Percentiles rank a stretch among this genome's conserved stretches.
Evolutionary conservation across 495 filamentous ascomycete species (phyloP).

Genomic region (Immersiella caudata): DNA sequence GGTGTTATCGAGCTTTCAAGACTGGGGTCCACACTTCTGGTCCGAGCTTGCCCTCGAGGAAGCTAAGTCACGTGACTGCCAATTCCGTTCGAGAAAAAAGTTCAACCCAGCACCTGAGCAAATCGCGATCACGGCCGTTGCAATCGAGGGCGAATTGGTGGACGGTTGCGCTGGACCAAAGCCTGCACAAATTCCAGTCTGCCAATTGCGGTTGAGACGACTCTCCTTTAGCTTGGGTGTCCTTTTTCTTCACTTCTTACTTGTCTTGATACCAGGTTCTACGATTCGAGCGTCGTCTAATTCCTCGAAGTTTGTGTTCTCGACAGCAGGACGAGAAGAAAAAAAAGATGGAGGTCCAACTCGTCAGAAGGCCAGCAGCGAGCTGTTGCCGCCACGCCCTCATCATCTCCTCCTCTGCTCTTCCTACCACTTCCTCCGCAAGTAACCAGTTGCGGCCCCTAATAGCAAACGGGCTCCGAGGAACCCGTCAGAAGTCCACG

Average conservation of each 20-base stretch:
- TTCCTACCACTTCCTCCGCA: neutral
- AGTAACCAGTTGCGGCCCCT: conserved; percentile 37
- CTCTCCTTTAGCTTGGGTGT: neutral
- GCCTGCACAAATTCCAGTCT: neutral
- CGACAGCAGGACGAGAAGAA: neutral
- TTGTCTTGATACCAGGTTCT: neutral
- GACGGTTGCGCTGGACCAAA: conserved; percentile 21
- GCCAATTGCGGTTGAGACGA: conserved; percentile 4
- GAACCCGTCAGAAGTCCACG: conserved; percentile 66
- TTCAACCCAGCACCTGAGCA: conserved; percentile 10
- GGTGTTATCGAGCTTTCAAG: neutral
- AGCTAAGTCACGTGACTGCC: conserved; percentile 15
- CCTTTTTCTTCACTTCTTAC: neutral
- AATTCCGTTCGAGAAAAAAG: conserved; percentile 16
- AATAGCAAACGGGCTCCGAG: conserved; percentile 44
- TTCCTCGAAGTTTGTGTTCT: neutral
- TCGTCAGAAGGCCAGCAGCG: conserved; percentile 21
- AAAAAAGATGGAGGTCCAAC: conserved; percentile 25
- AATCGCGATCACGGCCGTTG: conserved; percentile 13
- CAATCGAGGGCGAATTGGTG: conserved; percentile 20
- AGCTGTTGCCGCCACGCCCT: conserved; percentile 29
- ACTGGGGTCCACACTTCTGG: neutral
- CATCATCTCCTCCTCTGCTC: conserved; percentile 7
- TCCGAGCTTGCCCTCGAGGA: neutral
- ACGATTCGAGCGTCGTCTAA: neutral